phyloP scores from a whole-genome alignment of 2,329 filamentous ascomycete genomes.

The Fusarium concolor region DNA sequence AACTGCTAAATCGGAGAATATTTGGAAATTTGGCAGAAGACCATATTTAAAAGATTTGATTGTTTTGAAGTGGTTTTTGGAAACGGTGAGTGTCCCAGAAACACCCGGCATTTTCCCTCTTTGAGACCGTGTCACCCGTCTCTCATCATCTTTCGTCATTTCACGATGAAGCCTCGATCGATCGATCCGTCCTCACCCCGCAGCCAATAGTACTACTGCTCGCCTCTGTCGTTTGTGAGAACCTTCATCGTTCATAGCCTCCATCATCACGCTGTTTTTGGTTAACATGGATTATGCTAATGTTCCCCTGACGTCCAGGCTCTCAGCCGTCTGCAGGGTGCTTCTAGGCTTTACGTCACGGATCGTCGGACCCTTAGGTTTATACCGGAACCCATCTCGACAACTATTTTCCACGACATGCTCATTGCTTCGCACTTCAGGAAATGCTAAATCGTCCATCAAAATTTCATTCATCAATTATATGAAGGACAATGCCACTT shows the following conservation, averaged over 20 bases:
- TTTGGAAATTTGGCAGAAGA: background rate
- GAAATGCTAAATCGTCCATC: slow-evolving; percentile 28
- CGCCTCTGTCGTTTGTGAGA: slow-evolving; percentile 1
- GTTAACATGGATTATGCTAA: slow-evolving; percentile 24
- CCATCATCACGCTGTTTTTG: slow-evolving; percentile 1
- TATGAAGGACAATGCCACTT: slow-evolving; percentile 47
- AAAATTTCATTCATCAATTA: background rate
- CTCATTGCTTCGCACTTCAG: slow-evolving; percentile 2
- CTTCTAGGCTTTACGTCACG: slow-evolving; percentile 39
- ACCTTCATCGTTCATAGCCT: slow-evolving; percentile 18
- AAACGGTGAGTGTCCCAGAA: slow-evolving; percentile 31
- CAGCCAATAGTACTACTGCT: slow-evolving; percentile 46
- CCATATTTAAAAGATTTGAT: background rate
- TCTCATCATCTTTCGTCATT: slow-evolving; percentile 42
- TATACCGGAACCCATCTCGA: slow-evolving; percentile 17
- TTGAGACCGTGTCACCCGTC: slow-evolving; percentile 17
- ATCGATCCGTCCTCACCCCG: slow-evolving; percentile 47
- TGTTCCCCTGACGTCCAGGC: slow-evolving; percentile 11
- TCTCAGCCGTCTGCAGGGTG: slow-evolving; percentile 15
- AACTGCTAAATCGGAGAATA: slow-evolving; percentile 1
- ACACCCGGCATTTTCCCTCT: slow-evolving; percentile 16
- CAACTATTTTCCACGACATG: slow-evolving; percentile 11
- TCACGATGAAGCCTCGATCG: slow-evolving; percentile 47
- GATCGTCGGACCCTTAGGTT: slow-evolving; percentile 32
- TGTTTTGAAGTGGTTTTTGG: slow-evolving; percentile 8